Conservation (phyloP, 352 stramenopile species). For the Globisporangium carolinianum region DNA sequence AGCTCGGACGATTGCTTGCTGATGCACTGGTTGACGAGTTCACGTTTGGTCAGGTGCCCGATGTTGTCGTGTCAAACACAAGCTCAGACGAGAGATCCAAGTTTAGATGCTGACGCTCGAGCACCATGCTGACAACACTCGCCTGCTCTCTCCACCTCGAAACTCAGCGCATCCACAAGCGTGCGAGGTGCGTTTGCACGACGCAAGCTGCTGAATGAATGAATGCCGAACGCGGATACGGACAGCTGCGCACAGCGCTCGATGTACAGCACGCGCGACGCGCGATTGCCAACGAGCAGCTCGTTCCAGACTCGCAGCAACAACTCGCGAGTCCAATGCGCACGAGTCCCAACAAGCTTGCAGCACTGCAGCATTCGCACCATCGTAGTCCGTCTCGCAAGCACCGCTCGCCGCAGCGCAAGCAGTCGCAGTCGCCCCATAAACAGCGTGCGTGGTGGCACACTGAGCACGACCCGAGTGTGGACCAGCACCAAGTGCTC, state of each 20-base stretch:
- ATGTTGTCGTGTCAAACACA: too few species aligned
- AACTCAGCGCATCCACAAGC: too few species aligned
- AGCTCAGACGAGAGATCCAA: too few species aligned
- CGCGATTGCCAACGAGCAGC: slow-evolving; percentile 8
- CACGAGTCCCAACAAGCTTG: not conserved
- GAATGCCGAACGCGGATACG: slow-evolving; percentile 6
- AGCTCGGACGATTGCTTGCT: too few species aligned
- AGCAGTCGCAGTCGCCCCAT: not conserved
- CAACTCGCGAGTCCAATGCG: not conserved
- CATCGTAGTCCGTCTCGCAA: not conserved
- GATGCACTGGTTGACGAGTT: too few species aligned
- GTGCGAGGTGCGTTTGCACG: too few species aligned
- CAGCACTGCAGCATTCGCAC: not conserved
- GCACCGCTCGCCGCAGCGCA: not conserved
- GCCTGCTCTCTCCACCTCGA: too few species aligned
- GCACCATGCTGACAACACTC: too few species aligned
- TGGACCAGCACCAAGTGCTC: slow-evolving; percentile 7
- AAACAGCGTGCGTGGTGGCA: slow-evolving; percentile 29
- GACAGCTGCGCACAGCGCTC: slow-evolving; percentile 7
- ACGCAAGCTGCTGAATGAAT: slow-evolving; percentile 1
- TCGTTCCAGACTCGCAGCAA: too few species aligned
- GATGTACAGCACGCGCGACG: slow-evolving; percentile 11
- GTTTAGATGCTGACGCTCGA: too few species aligned
- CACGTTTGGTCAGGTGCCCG: too few species aligned
- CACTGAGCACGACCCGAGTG: slow-evolving; percentile 16